Conservation (phyloP, 495 filamentous ascomycete species). For the Hyaloscypha hepaticicola region DNA sequence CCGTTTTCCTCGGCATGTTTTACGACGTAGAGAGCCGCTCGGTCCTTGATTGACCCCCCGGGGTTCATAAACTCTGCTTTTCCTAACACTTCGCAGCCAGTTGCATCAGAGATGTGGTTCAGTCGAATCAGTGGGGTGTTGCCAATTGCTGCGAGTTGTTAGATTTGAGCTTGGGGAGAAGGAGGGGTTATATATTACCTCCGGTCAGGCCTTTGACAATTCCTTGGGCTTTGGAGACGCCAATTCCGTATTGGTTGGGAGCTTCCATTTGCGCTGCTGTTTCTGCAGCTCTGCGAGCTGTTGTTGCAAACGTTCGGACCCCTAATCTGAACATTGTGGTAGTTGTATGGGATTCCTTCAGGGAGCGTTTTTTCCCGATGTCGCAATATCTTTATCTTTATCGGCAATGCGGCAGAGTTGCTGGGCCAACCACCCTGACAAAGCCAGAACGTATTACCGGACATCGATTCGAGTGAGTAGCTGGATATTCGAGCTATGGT, state of each 20-base stretch:
- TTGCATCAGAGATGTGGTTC: slow-evolving; percentile 83
- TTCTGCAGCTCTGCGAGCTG: slow-evolving; percentile 50
- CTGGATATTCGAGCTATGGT: neutral
- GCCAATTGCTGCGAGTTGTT: slow-evolving; percentile 64
- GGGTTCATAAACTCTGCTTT: slow-evolving; percentile 99
- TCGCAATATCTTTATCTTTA: slow-evolving; percentile 18
- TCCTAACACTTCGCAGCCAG: slow-evolving; percentile 90
- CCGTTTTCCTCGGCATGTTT: slow-evolving; percentile 90
- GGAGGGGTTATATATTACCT: slow-evolving; percentile 58
- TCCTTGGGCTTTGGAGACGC: slow-evolving; percentile 81
- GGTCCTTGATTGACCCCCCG: slow-evolving; percentile 94
- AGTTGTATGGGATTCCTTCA: slow-evolving; percentile 4
- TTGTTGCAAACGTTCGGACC: slow-evolving; percentile 55
- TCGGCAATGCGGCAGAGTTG: slow-evolving; percentile 1
- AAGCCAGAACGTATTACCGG: too few species aligned
- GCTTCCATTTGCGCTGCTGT: slow-evolving; percentile 44
- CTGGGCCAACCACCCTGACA: neutral
- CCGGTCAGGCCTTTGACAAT: slow-evolving; percentile 79
- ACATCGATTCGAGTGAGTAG: slow-evolving; percentile 8
- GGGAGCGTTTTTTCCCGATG: slow-evolving; percentile 1
- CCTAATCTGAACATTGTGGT: slow-evolving; percentile 55
- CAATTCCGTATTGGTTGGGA: slow-evolving; percentile 57
- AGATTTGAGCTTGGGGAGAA: slow-evolving; percentile 16
- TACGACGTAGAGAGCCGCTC: slow-evolving; percentile 91
- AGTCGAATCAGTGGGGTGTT: slow-evolving; percentile 94